These are phyloP conservation scores for Diutina sp. DNA, from an alignment of 1,139 yeast species.

Conservation along the genomic window DNA sequence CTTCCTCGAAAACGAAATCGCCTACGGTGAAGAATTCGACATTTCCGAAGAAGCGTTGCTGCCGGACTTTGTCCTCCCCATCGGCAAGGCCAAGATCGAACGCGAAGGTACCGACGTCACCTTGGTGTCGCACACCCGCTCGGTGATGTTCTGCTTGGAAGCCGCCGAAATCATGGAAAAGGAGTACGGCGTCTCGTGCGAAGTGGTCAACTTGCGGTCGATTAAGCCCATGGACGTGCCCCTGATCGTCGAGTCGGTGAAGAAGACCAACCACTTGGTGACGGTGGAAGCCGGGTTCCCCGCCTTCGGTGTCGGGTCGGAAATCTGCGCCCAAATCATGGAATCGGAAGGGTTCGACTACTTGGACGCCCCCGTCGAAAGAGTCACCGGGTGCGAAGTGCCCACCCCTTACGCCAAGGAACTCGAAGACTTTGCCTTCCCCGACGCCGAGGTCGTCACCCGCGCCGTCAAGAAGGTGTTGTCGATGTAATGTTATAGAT, in stretches of 20 bases:
- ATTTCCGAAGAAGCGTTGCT: constrained; percentile 82
- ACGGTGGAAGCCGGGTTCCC: constrained; percentile 98
- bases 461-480: constrained; percentile 87
- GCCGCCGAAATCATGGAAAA: constrained; percentile 83
- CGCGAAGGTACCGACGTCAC: constrained; percentile 85
- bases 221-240: constrained; percentile 94
- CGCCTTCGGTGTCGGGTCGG: constrained; percentile 96
- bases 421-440: constrained; percentile 98
- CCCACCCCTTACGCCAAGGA: constrained; percentile 98
- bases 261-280: constrained; percentile 93
- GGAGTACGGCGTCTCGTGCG: constrained; percentile 81
- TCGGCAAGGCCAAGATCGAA: constrained; percentile 94
- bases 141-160: constrained; percentile 71
- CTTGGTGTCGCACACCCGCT: constrained; percentile 83
- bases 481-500: constrained; percentile 5
- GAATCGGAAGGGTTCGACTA: constrained; percentile 97
- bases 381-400: constrained; percentile 98
- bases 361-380: constrained; percentile 96
- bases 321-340: constrained; percentile 95
- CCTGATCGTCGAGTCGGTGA: constrained; percentile 74
- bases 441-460: constrained; percentile 81
- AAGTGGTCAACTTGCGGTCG: constrained; percentile 90
- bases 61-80: constrained; percentile 82
- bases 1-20: constrained; percentile 88
- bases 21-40: constrained; percentile 87